Evolutionary conservation across 2,329 filamentous ascomycete species (phyloP).

Genomic region (Aspergillus neotritici): DNA sequence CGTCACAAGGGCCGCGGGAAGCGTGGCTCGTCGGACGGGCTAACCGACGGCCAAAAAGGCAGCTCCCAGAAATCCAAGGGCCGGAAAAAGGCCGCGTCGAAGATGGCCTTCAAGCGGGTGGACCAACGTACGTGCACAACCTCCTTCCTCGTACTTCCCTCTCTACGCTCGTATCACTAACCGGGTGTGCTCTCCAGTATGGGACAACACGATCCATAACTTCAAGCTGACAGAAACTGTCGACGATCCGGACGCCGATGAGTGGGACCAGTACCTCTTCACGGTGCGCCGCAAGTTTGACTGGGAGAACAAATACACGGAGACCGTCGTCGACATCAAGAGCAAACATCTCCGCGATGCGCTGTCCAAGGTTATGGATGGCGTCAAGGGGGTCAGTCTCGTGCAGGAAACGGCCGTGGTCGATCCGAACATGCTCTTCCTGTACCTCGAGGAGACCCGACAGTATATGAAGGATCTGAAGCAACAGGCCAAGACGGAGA

Average conservation of each 20-base stretch:
- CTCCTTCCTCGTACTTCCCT: neutral
- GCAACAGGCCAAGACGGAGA: conserved; percentile 55
- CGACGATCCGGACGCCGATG: conserved; percentile 55
- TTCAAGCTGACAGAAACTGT: conserved; percentile 64
- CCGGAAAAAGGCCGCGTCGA: conserved; percentile 47
- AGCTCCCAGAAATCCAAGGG: conserved; percentile 24
- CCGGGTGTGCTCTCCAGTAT: conserved; percentile 32
- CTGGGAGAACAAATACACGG: conserved; percentile 72
- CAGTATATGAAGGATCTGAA: conserved; percentile 60
- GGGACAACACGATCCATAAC: conserved; percentile 55
- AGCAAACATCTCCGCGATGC: conserved; percentile 71
- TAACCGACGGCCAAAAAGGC: conserved; percentile 16
- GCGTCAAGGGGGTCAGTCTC: conserved; percentile 70
- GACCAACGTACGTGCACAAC: conserved; percentile 48
- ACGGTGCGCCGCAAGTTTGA: conserved; percentile 78
- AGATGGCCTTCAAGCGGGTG: conserved; percentile 63
- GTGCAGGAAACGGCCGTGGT: conserved; percentile 73
- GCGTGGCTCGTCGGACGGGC: conserved; percentile 9
- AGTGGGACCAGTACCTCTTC: conserved; percentile 76
- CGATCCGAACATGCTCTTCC: conserved; percentile 65
- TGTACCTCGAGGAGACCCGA: conserved; percentile 75
- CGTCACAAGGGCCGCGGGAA: conserved; percentile 12
- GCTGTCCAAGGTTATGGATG: conserved; percentile 65
- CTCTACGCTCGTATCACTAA: neutral
- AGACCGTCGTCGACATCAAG: conserved; percentile 77